Evolutionary conservation across 2,329 filamentous ascomycete genomes (phyloP).

Genomic region (Tolypocladium cylindrosporum): DNA sequence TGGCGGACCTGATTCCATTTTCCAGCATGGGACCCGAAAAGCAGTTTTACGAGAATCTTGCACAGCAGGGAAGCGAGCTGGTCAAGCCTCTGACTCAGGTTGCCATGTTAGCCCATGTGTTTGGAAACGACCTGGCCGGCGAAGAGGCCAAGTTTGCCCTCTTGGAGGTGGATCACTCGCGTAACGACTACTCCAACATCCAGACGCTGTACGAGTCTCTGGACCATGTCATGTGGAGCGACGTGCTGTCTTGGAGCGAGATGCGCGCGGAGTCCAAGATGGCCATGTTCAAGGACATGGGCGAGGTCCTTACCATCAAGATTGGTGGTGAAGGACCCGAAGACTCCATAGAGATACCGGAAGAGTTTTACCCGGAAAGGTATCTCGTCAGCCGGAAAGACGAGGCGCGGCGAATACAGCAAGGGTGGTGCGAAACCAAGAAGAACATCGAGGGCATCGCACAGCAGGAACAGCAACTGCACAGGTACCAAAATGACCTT

Average conservation of each 20-base stretch:
- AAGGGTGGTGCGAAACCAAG: conserved; percentile 22
- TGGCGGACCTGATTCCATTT: conserved; percentile 28
- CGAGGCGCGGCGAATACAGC: conserved; percentile 35
- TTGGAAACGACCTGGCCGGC: conserved; percentile 18
- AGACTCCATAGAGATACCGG: conserved; percentile 38
- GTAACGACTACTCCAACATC: conserved; percentile 25
- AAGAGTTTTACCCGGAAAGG: conserved; percentile 42
- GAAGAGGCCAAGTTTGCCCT: conserved; percentile 29
- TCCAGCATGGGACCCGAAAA: conserved; percentile 25
- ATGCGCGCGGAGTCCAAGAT: conserved; percentile 26
- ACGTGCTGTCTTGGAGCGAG: conserved; percentile 26
- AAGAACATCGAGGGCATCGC: conserved; percentile 12
- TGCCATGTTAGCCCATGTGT: conserved; percentile 18
- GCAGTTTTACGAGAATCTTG: conserved; percentile 34
- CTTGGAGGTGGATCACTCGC: conserved; percentile 28
- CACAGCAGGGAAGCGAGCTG: conserved; percentile 14
- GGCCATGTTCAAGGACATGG: conserved; percentile 33
- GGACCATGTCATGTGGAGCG: conserved; percentile 38
- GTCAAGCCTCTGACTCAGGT: conserved; percentile 22
- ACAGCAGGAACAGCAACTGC: conserved; percentile 14
- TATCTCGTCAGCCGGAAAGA: conserved; percentile 36
- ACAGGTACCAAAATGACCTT: conserved; percentile 18
- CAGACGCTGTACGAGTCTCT: conserved; percentile 37
- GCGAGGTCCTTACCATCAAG: conserved; percentile 40
- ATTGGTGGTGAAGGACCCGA: conserved; percentile 30